Percentiles rank a stretch among this genome's conserved stretches.
Conservation (phyloP, 139 green algal genomes). For the Haematococcus lacustris region DNA sequence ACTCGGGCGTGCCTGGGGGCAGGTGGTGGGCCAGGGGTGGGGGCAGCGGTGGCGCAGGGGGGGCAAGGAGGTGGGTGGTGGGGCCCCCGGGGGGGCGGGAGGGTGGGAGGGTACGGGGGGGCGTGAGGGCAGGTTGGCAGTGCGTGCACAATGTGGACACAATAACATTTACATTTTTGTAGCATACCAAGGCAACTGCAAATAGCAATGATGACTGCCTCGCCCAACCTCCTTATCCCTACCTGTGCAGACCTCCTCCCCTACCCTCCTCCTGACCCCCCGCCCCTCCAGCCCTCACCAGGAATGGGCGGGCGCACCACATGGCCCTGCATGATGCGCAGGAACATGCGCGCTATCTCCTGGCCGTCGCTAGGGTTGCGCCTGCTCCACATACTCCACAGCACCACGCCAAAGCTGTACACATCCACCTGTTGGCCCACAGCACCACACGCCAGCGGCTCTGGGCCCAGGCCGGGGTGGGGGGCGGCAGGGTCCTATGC, state of each 20-base stretch:
- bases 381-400: conserved; percentile 33
- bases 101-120: neutral
- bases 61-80: neutral
- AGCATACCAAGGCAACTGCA: neutral
- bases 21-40: neutral
- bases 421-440: conserved; percentile 38
- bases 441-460: too few species aligned
- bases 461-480: too few species aligned
- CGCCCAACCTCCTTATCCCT: neutral
- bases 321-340: conserved; percentile 4
- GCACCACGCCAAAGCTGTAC: conserved; percentile 51
- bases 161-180: neutral
- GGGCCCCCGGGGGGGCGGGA: neutral
- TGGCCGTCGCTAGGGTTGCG: conserved; percentile 8
- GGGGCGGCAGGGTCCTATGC: too few species aligned
- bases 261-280: neutral
- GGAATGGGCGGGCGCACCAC: conserved; percentile 20
- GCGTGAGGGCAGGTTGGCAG: neutral
- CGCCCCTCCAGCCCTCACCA: conserved; percentile 5
- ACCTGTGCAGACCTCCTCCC: neutral
- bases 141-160: neutral
- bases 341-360: conserved; percentile 4
- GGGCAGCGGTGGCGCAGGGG: neutral
- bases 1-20: conserved; percentile 2
- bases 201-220: neutral